A percentile compares a stretch with the other conserved stretches of the same genome.
phyloP scores from a whole-genome alignment of 2,329 filamentous ascomycete species.

The Coleophoma cylindrospora region DNA sequence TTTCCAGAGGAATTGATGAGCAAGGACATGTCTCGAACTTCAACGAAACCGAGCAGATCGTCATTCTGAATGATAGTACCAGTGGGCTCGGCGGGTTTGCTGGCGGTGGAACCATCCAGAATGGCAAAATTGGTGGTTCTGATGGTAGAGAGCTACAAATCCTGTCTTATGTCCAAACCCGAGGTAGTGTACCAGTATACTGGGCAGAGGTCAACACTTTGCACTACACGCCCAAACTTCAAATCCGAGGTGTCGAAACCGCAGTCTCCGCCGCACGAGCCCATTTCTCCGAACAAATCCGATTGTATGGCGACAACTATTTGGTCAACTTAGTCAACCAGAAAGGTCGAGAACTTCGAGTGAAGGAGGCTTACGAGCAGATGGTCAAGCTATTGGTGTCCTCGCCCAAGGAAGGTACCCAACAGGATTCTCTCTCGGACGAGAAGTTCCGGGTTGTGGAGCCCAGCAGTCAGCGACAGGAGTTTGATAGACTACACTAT shows the following conservation, averaged over 20 bases:
- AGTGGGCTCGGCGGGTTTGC: constrained; percentile 76
- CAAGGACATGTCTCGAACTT: constrained; percentile 96
- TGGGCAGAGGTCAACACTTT: constrained; percentile 96
- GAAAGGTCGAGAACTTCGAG: constrained; percentile 79
- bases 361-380: constrained; percentile 93
- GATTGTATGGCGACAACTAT: constrained; percentile 92
- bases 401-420: constrained; percentile 58
- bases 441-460: constrained; percentile 84
- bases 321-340: constrained; percentile 97
- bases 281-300: constrained; percentile 92
- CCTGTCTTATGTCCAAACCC: constrained; percentile 90
- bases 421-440: constrained; percentile 60
- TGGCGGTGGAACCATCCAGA: constrained; percentile 70
- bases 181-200: constrained; percentile 91
- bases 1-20: constrained; percentile 90
- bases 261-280: constrained; percentile 73
- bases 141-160: constrained; percentile 76
- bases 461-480: constrained; percentile 46
- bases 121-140: constrained; percentile 57
- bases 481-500: constrained; percentile 86
- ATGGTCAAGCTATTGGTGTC: constrained; percentile 74
- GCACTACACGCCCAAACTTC: constrained; percentile 84
- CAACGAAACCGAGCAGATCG: constrained; percentile 94
- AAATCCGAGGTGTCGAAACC: constrained; percentile 78
- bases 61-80: constrained; percentile 79